Percentiles rank a stretch among this genome's conserved stretches.
Conservation (phyloP, 345 rosid genomes). For the Mercurialis annua region DNA sequence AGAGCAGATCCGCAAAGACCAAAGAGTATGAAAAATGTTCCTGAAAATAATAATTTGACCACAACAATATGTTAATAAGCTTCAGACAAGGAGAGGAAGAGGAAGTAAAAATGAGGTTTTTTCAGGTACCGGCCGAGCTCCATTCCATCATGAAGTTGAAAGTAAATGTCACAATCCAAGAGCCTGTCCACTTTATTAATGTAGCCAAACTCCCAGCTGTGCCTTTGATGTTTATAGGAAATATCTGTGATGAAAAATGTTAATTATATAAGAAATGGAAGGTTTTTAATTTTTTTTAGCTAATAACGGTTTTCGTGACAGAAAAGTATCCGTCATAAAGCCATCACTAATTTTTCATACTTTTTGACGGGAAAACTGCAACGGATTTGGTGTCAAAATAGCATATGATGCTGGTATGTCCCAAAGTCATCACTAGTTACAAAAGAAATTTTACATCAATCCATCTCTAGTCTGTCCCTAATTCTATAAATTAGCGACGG, state of each 20-base stretch:
- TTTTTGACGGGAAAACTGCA: too few species aligned
- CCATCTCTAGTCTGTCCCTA: too few species aligned
- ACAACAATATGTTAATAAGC: not conserved
- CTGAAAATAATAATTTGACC: slow-evolving; percentile 34
- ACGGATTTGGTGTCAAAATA: too few species aligned
- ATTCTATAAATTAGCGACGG: too few species aligned
- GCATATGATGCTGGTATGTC: too few species aligned
- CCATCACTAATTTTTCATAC: too few species aligned
- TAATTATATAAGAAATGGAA: too few species aligned
- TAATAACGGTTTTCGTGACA: too few species aligned
- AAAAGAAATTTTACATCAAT: too few species aligned
- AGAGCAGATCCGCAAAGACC: slow-evolving; percentile 48
- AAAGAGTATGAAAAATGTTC: slow-evolving; percentile 61
- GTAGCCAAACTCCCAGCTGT: slow-evolving; percentile 77
- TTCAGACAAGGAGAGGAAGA: not conserved
- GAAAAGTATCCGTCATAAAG: too few species aligned
- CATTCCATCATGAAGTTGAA: slow-evolving; percentile 58
- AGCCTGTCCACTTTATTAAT: slow-evolving; percentile 68
- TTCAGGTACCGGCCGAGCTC: slow-evolving; percentile 39
- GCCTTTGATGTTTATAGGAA: slow-evolving; percentile 68
- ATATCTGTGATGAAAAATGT: slow-evolving; percentile 40
- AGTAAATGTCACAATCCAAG: slow-evolving; percentile 64
- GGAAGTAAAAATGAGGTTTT: not conserved
- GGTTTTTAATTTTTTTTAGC: too few species aligned
- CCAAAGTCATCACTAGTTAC: too few species aligned